Percentiles rank a stretch among this genome's conserved stretches.
Conservation (phyloP, 2,329 filamentous ascomycete species). For the Colletotrichum viniferum region DNA sequence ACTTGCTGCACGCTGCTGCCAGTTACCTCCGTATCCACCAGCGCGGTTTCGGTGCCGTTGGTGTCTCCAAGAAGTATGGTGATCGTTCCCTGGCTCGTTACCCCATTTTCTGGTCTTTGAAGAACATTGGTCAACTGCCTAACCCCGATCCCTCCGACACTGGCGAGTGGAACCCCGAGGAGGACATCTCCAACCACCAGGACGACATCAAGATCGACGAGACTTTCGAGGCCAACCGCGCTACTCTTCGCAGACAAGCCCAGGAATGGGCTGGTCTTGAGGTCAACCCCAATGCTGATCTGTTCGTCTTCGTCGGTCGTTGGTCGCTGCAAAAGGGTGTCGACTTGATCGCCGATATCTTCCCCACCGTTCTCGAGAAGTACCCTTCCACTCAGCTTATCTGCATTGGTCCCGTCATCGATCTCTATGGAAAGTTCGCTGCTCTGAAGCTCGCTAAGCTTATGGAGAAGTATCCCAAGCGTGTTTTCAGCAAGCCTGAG, state of each 20-base stretch:
- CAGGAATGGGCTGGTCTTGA: conserved; percentile 72
- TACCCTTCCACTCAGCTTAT: conserved; percentile 66
- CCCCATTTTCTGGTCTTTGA: conserved; percentile 72
- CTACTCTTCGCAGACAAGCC: conserved; percentile 61
- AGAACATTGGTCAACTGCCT: conserved; percentile 65
- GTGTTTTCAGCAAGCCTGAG: conserved; percentile 71
- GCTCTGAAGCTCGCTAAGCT: conserved; percentile 67
- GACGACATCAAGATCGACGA: conserved; percentile 56
- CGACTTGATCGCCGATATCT: conserved; percentile 71
- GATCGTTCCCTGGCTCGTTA: conserved; percentile 70
- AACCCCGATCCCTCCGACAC: conserved; percentile 71
- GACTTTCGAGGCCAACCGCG: conserved; percentile 57
- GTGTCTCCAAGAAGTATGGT: conserved; percentile 72
- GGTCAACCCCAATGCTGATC: conserved; percentile 63
- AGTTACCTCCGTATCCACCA: conserved; percentile 71
- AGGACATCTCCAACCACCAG: conserved; percentile 46
- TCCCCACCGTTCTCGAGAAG: conserved; percentile 65
- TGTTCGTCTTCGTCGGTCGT: conserved; percentile 71
- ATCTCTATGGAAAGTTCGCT: conserved; percentile 71
- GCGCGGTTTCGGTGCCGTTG: conserved; percentile 70
- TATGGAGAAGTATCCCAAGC: conserved; percentile 68
- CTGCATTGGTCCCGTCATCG: conserved; percentile 68
- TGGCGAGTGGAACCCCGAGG: conserved; percentile 59
- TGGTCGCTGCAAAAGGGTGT: conserved; percentile 75
- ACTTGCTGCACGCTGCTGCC: conserved; percentile 69